Percentiles rank a stretch among this genome's conserved stretches.
Evolutionary conservation across 139 green algal genomes (phyloP).

Genomic region (Chlamydomonas incerta): DNA sequence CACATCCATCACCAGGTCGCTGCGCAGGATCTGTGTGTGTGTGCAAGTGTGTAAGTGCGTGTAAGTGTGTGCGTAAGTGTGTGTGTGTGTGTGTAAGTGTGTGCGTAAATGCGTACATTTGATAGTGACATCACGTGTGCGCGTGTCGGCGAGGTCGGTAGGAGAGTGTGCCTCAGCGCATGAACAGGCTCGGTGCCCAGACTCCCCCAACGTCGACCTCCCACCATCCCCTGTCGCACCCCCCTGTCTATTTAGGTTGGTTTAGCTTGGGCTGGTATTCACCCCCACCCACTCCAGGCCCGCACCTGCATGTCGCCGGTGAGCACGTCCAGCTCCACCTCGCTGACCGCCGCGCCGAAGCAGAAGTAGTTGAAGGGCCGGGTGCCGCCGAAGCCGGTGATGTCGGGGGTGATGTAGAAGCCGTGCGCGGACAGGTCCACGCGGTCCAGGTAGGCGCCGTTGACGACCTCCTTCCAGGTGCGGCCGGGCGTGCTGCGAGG

Average conservation of each 20-base stretch:
- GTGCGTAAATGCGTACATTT: too few relatives aligned
- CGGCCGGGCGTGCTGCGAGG: not conserved
- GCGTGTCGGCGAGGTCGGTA: slow-evolving; percentile 11
- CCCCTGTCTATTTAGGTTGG: too few relatives aligned
- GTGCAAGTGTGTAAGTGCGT: too few relatives aligned
- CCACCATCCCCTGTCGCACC: not conserved
- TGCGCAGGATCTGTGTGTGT: slow-evolving; percentile 53
- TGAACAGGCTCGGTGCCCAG: too few relatives aligned
- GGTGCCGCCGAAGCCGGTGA: slow-evolving; percentile 84
- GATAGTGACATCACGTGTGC: too few relatives aligned
- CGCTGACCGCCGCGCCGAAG: slow-evolving; percentile 15
- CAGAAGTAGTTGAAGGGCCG: slow-evolving; percentile 95
- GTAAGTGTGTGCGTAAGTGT: too few relatives aligned
- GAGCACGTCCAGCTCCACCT: slow-evolving; percentile 88
- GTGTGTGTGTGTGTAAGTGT: too few relatives aligned
- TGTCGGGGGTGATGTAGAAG: slow-evolving; percentile 95
- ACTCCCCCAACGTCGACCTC: too few relatives aligned
- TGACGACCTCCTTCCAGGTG: slow-evolving; percentile 72
- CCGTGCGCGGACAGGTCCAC: slow-evolving; percentile 94
- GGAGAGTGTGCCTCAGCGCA: too few relatives aligned
- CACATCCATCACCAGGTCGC: slow-evolving; percentile 96
- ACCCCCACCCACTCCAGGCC: too few relatives aligned
- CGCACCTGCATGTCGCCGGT: slow-evolving; percentile 38
- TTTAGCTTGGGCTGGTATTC: too few relatives aligned
- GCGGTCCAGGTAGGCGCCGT: slow-evolving; percentile 86